These are phyloP conservation scores for Tylopilus rubrobrunneus DNA, from an alignment of 768 basidiomycete genomes.

Conservation along the genomic window DNA sequence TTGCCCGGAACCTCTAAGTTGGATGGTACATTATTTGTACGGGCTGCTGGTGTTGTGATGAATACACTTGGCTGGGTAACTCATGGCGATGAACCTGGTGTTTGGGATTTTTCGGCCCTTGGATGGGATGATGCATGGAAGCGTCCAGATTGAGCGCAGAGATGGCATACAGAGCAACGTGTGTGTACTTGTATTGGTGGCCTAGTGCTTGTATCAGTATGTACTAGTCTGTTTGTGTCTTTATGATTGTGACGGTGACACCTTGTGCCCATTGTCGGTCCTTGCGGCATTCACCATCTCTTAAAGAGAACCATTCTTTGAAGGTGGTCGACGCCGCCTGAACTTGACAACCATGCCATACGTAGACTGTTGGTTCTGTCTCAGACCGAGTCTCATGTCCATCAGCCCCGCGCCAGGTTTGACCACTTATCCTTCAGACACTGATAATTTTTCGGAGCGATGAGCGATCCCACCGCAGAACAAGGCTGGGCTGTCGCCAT, in stretches of 20 bases:
- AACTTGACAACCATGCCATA: background rate
- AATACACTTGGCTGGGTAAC: constrained; percentile 53
- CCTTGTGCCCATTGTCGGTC: background rate
- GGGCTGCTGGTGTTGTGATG: constrained; percentile 55
- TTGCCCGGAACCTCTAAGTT: constrained; percentile 39
- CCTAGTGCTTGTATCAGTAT: background rate
- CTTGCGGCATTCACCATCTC: background rate
- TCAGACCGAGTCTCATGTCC: constrained; percentile 3
- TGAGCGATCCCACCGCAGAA: background rate
- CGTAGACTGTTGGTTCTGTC: background rate
- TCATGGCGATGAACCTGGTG: constrained; percentile 44
- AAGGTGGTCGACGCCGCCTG: background rate
- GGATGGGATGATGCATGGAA: constrained; percentile 64
- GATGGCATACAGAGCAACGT: background rate
- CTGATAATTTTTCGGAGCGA: background rate
- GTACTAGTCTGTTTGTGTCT: background rate
- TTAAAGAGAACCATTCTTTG: background rate
- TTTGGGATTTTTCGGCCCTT: constrained; percentile 55
- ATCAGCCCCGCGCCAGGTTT: background rate
- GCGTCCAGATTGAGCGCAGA: constrained; percentile 19
- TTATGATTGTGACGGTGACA: too few species aligned
- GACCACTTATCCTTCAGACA: background rate
- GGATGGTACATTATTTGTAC: constrained; percentile 56
- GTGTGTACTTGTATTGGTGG: background rate
- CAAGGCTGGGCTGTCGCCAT: constrained; percentile 12